Evolutionary conservation across 2,329 filamentous ascomycete genomes (phyloP).

Genomic region (Colletotrichum lupini): DNA sequence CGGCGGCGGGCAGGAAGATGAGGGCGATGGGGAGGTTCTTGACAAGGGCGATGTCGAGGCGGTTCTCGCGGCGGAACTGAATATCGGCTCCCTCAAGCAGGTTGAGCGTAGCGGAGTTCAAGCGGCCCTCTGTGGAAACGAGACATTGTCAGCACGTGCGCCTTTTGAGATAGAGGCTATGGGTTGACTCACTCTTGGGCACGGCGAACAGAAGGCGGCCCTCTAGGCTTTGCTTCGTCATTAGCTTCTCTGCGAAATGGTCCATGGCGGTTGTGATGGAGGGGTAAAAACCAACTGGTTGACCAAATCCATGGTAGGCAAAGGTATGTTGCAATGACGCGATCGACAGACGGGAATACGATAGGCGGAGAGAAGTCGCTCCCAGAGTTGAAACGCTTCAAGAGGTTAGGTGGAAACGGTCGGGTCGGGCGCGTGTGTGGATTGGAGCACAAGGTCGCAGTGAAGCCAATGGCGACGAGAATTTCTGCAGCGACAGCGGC

Average conservation of each 20-base stretch:
- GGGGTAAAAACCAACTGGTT: constrained; percentile 57
- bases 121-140: constrained; percentile 79
- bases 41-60: constrained; percentile 96
- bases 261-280: constrained; percentile 17
- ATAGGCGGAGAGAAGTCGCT: not conserved
- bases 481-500: constrained; percentile 19
- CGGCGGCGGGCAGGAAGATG: constrained; percentile 94
- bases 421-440: constrained; percentile 25
- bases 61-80: constrained; percentile 93
- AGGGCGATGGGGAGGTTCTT: constrained; percentile 97
- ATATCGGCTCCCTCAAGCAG: constrained; percentile 94
- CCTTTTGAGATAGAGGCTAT: not conserved
- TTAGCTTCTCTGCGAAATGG: constrained; percentile 33
- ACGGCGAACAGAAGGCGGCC: constrained; percentile 95
- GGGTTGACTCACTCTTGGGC: constrained; percentile 86
- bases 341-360: not conserved
- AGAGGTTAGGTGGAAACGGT: constrained; percentile 23
- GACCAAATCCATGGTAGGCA: constrained; percentile 61
- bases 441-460: constrained; percentile 29
- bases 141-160: constrained; percentile 38
- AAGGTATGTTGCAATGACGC: constrained; percentile 12
- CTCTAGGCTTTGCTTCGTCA: constrained; percentile 73
- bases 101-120: constrained; percentile 88
- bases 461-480: constrained; percentile 31
- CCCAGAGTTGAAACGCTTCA: not conserved